Evolutionary conservation across 2,329 filamentous ascomycete genomes (phyloP), one percentile per base, ranked within the genome.

Genomic region (Penicillium sp.): DNA sequence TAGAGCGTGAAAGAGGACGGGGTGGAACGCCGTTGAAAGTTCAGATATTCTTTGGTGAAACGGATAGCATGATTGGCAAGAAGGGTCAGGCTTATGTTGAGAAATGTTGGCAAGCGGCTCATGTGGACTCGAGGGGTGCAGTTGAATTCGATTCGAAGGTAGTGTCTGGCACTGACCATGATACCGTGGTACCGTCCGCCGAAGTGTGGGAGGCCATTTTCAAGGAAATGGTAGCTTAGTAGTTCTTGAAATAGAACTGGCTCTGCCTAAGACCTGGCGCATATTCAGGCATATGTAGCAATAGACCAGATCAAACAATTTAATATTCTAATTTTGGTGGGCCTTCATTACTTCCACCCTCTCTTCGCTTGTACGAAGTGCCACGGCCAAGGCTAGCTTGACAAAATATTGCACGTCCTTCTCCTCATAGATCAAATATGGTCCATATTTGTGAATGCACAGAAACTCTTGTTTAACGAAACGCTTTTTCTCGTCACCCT

Each of bases 41-140:
- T 2, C 48, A 63, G 12, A 59, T 67, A 0, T 75, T 66, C 50
- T 78, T 77, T 58, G 72, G 71, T 1, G 70, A 66, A 16, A 68
- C 63, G 3, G 79, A 80, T 65, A 59, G 70, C 1, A 69, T 81
- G 73, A 75, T 77, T 42, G 77, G 75, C 0, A 69, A 69, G 41
- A 66, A 66, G 12, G 78, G 78, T 3, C 69, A 71, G 63, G 52
- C 64, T 38, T 80, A 78, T 65, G 76, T 79, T 46, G 69, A 78
- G 53, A 43, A 69, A 4, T 76, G 76, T 51, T 81, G 76, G 74
- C 58, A 48, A 5, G 17, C 35, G 0, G 50, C 37, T 5, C 54
- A 62, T 12, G 68, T 65, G 6, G 65, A 59, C 11, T 61, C 69
- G 12, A 61, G 61, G 2, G 62, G 62, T 9, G 61, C 58, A 0